These are phyloP conservation scores for Hymenoscyphus scutula DNA, from an alignment of 2,329 filamentous ascomycete genomes.

Conservation along the genomic window DNA sequence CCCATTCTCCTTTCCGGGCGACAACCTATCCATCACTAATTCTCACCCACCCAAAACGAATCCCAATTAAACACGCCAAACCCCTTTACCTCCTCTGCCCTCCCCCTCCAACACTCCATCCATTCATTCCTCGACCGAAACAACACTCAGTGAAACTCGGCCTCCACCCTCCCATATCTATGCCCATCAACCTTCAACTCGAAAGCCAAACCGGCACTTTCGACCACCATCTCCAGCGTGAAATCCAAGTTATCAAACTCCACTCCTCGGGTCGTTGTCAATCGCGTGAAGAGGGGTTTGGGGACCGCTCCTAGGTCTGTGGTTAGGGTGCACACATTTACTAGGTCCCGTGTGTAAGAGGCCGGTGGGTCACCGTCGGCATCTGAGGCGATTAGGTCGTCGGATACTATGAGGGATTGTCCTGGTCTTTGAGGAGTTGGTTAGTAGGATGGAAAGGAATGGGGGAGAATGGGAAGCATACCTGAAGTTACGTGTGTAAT, in stretches of 20 bases:
- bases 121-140: neutral
- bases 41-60: too few species aligned
- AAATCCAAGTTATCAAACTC: constrained; percentile 83
- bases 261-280: constrained; percentile 75
- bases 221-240: constrained; percentile 78
- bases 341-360: constrained; percentile 59
- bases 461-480: constrained; percentile 2
- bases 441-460: neutral
- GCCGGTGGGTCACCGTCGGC: constrained; percentile 57
- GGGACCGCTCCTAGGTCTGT: constrained; percentile 77
- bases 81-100: too few species aligned
- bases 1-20: too few species aligned
- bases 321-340: constrained; percentile 76
- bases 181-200: constrained; percentile 77
- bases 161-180: constrained; percentile 72
- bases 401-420: constrained; percentile 71
- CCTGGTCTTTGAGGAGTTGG: constrained; percentile 53
- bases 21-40: too few species aligned
- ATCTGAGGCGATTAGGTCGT: constrained; percentile 76
- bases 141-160: constrained; percentile 63
- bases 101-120: neutral
- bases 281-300: constrained; percentile 66
- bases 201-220: constrained; percentile 73
- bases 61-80: neutral
- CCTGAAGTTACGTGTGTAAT: constrained; percentile 78